A percentile compares a stretch with the other conserved stretches of the same genome.
phyloP scores from a whole-genome alignment of 371 early-diverging fungal species.

The Mucor saturninus region DNA sequence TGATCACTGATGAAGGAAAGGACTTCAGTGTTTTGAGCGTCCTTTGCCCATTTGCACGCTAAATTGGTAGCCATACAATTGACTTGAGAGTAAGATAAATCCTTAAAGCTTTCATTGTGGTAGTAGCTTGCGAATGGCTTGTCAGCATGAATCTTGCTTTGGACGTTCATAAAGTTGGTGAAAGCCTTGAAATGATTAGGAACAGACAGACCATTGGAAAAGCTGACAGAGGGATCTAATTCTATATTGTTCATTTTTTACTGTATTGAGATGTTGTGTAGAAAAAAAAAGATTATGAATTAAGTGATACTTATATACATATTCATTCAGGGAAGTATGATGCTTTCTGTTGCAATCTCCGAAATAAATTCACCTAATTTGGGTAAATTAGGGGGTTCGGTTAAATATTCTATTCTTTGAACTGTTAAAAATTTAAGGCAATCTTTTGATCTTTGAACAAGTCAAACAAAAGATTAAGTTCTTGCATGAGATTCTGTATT shows the following conservation, averaged over 20 bases:
- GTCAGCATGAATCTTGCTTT: conserved; percentile 6
- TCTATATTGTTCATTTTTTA: background rate
- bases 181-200: conserved; percentile 3
- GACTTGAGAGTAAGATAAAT: conserved; percentile 33
- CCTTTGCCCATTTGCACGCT: conserved; percentile 30
- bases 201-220: background rate
- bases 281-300: background rate
- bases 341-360: background rate
- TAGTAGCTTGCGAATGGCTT: conserved; percentile 13
- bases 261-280: background rate
- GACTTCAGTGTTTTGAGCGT: background rate
- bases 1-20: conserved; percentile 36
- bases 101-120: conserved; percentile 6
- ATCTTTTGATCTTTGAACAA: no score
- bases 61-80: conserved; percentile 35
- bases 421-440: no score
- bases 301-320: background rate
- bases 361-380: background rate
- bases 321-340: background rate
- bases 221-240: background rate
- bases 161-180: conserved; percentile 7
- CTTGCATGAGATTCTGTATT: background rate
- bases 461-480: background rate
- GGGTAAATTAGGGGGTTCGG: background rate
- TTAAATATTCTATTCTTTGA: background rate